Evolutionary conservation across 108 stramenopile species (phyloP).

Genomic region (Nannochloropsis granulata): DNA sequence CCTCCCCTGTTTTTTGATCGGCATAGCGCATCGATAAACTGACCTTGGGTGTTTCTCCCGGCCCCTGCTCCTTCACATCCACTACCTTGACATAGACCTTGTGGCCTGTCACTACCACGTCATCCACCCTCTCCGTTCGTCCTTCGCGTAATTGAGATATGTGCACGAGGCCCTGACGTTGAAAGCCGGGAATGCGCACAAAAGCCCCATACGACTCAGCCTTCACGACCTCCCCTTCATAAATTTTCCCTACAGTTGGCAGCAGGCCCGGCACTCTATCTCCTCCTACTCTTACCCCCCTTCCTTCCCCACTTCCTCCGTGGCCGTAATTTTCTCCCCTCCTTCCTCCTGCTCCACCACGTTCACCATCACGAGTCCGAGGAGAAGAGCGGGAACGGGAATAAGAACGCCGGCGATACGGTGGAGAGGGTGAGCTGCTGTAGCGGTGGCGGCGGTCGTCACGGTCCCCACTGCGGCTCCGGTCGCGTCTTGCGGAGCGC

Average conservation of each 20-base stretch:
- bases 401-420: background rate
- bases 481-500: background rate
- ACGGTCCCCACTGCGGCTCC: background rate
- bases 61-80: background rate
- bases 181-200: background rate
- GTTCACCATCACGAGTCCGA: background rate
- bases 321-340: too few relatives aligned
- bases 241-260: background rate
- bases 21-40: background rate
- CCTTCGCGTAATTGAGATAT: background rate
- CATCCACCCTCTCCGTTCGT: background rate
- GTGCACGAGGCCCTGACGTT: background rate
- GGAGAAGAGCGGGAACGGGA: background rate
- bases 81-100: background rate
- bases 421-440: background rate
- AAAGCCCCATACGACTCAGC: background rate
- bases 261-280: too few relatives aligned
- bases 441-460: background rate
- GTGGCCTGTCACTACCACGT: background rate
- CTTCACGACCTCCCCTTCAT: background rate
- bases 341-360: too few relatives aligned
- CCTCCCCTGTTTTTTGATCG: background rate
- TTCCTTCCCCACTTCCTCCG: too few relatives aligned
- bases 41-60: background rate
- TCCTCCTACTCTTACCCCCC: too few relatives aligned